Evolutionary conservation across 1,284 basidiomycete species (phyloP).

Genomic region (Xanthoconium separans): DNA sequence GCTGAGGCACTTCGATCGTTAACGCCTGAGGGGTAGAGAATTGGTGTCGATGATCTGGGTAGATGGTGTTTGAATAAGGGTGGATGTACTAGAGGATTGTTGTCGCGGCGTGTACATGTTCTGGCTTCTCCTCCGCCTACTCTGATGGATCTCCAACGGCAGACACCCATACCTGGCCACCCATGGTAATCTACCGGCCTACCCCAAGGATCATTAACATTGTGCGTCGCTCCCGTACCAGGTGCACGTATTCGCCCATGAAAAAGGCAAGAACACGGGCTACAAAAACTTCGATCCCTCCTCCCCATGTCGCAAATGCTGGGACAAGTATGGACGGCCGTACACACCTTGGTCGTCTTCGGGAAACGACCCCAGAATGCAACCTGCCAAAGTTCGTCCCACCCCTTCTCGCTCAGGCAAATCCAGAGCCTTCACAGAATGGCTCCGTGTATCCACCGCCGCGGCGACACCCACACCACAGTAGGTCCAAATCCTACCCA

Average conservation of each 20-base stretch:
- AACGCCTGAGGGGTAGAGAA: no score
- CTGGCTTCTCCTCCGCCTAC: slow-evolving; percentile 14
- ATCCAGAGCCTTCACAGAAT: neutral
- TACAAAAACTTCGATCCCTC: slow-evolving; percentile 67
- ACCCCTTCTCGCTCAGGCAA: slow-evolving; percentile 15
- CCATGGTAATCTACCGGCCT: slow-evolving; percentile 64
- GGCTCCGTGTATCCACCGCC: neutral
- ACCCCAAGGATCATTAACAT: slow-evolving; percentile 49
- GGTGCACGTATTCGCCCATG: neutral
- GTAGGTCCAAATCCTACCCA: slow-evolving; percentile 21
- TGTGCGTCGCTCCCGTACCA: slow-evolving; percentile 39
- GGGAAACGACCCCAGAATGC: slow-evolving; percentile 20
- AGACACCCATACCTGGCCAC: slow-evolving; percentile 58
- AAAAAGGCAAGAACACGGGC: slow-evolving; percentile 64
- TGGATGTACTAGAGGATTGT: no score
- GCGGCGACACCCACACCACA: slow-evolving; percentile 9
- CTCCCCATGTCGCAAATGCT: slow-evolving; percentile 64
- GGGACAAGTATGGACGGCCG: slow-evolving; percentile 60
- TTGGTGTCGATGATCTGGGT: no score
- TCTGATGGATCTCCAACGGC: slow-evolving; percentile 58
- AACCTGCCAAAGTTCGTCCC: slow-evolving; percentile 27
- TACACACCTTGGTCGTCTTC: slow-evolving; percentile 48
- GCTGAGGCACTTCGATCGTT: no score
- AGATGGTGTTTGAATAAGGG: no score
- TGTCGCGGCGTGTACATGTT: no score